Conservation (phyloP, 192 early-diverging fungal genomes). For the Entomortierella beljakovae region DNA sequence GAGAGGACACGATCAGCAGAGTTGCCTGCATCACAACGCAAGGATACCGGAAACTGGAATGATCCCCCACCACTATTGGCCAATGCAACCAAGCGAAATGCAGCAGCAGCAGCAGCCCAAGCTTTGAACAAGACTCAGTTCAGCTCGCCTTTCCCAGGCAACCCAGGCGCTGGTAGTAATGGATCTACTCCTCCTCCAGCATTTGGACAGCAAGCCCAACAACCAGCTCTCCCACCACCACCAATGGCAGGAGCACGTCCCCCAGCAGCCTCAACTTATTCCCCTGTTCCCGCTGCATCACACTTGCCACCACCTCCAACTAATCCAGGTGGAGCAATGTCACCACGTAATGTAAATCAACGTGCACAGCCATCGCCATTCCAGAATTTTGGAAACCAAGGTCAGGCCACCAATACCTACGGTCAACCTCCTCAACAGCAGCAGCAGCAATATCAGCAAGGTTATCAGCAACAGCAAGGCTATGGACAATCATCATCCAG, state of each 20-base stretch:
- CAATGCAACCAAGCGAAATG: slow-evolving; percentile 30
- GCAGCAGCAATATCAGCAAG: slow-evolving; percentile 22
- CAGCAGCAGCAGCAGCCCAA: slow-evolving; percentile 30
- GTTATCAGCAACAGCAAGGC: slow-evolving; percentile 27
- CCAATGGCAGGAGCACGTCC: slow-evolving; percentile 43
- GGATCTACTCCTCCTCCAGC: slow-evolving; percentile 49
- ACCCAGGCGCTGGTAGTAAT: slow-evolving; percentile 40
- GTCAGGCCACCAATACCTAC: slow-evolving; percentile 33
- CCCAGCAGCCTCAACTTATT: slow-evolving; percentile 45
- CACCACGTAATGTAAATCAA: slow-evolving; percentile 44
- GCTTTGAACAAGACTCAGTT: slow-evolving; percentile 56
- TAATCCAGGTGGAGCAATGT: slow-evolving; percentile 33
- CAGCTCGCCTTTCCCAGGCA: slow-evolving; percentile 55
- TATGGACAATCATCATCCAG: slow-evolving; percentile 20
- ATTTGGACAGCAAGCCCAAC: slow-evolving; percentile 46
- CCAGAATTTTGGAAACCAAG: slow-evolving; percentile 39
- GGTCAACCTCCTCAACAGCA: slow-evolving; percentile 40
- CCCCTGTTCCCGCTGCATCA: slow-evolving; percentile 51
- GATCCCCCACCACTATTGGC: slow-evolving; percentile 62
- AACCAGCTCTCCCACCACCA: slow-evolving; percentile 43
- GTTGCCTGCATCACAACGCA: slow-evolving; percentile 55
- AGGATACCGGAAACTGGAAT: slow-evolving; percentile 65
- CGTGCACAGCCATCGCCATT: slow-evolving; percentile 23
- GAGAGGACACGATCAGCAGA: slow-evolving; percentile 47
- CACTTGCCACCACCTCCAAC: slow-evolving; percentile 50